A percentile compares a stretch with the other conserved stretches of the same genome.
Evolutionary conservation across 106 monocot genomes (phyloP).

Genomic region (Phalaenopsis equestris): DNA sequence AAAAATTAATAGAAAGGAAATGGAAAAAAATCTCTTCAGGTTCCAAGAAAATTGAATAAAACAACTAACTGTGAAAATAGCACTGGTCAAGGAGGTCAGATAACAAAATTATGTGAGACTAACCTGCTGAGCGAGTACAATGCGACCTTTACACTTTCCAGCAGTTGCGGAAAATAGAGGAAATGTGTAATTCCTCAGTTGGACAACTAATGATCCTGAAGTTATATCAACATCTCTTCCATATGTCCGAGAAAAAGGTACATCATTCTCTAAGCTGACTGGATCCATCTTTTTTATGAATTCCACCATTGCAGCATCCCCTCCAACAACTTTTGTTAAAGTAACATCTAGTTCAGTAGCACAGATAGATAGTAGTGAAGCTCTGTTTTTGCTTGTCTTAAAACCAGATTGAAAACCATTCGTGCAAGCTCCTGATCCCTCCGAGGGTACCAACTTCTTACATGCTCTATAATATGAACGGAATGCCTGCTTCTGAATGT

Average conservation of each 20-base stretch:
- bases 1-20: not conserved
- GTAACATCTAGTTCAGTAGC: slow-evolving; percentile 77
- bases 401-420: slow-evolving; percentile 89
- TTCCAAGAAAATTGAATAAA: not conserved
- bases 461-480: slow-evolving; percentile 77
- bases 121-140: slow-evolving; percentile 98
- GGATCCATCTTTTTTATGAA: slow-evolving; percentile 75
- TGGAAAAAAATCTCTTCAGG: not conserved
- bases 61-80: not conserved
- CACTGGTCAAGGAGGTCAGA: not conserved
- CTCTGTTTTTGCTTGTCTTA: slow-evolving; percentile 58
- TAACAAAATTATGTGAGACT: slow-evolving; percentile 2
- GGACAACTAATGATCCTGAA: slow-evolving; percentile 43
- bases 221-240: slow-evolving; percentile 71
- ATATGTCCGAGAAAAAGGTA: slow-evolving; percentile 86
- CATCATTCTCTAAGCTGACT: slow-evolving; percentile 51
- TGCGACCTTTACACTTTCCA: slow-evolving; percentile 83
- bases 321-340: slow-evolving; percentile 66
- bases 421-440: slow-evolving; percentile 81
- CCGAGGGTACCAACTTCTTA: slow-evolving; percentile 44
- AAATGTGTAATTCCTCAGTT: slow-evolving; percentile 74
- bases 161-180: slow-evolving; percentile 68
- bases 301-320: slow-evolving; percentile 78
- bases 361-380: slow-evolving; percentile 64
- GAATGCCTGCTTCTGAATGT: slow-evolving; percentile 75